phyloP scores from a whole-genome alignment of 371 early-diverging fungal genomes.

The Mucor sp. region DNA sequence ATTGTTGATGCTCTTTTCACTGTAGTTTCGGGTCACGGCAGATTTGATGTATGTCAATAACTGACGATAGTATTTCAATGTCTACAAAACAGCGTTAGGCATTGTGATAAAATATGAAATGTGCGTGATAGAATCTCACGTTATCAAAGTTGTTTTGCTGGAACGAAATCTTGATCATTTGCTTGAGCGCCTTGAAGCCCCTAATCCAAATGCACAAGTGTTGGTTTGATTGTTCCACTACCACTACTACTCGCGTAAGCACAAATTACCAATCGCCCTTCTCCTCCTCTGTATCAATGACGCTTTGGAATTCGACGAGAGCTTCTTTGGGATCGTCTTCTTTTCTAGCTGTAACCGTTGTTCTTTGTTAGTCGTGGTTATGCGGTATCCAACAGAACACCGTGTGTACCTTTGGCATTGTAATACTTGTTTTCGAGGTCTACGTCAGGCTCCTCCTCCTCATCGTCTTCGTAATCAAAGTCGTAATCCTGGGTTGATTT shows the following conservation, averaged over 20 bases:
- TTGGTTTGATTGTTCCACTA: neutral
- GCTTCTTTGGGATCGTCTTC: slow-evolving; percentile 85
- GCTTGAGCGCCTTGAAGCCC: slow-evolving; percentile 96
- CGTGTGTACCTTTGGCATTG: slow-evolving; percentile 81
- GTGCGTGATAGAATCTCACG: slow-evolving; percentile 40
- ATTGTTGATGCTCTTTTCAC: slow-evolving; percentile 96
- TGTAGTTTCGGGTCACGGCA: slow-evolving; percentile 89
- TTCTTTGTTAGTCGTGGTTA: too few species aligned
- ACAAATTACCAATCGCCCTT: slow-evolving; percentile 79
- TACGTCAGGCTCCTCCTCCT: slow-evolving; percentile 84
- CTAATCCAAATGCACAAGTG: slow-evolving; percentile 35
- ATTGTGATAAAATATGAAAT: neutral
- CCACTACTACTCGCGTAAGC: neutral
- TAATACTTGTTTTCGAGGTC: slow-evolving; percentile 95
- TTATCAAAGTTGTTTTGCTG: slow-evolving; percentile 66
- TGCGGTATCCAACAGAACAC: neutral
- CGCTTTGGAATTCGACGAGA: slow-evolving; percentile 76
- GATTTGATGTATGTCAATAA: slow-evolving; percentile 81
- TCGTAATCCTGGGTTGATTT: slow-evolving; percentile 67
- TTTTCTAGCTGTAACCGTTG: slow-evolving; percentile 55
- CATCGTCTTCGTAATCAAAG: slow-evolving; percentile 89
- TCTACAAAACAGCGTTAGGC: slow-evolving; percentile 41
- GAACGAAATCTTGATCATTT: slow-evolving; percentile 88
- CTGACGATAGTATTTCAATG: slow-evolving; percentile 74
- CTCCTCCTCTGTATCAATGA: slow-evolving; percentile 82